Percentiles rank a stretch among this genome's conserved stretches.
Conservation (phyloP, 2,329 filamentous ascomycete genomes). For the Westerdykella ornata region DNA sequence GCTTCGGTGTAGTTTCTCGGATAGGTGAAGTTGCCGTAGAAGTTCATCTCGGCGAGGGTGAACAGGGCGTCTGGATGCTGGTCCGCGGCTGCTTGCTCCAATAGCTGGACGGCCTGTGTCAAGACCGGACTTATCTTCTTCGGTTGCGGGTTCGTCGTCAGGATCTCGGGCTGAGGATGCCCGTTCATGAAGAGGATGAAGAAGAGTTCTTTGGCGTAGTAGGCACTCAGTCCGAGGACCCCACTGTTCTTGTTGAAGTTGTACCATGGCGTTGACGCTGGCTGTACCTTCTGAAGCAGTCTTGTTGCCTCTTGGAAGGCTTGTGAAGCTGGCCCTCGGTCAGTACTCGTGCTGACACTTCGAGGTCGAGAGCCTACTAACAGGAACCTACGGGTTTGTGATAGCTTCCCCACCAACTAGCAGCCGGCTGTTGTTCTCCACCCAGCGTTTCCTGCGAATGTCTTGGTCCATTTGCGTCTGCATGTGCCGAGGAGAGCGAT, state of each 20-base stretch:
- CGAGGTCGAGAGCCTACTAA: slow-evolving; percentile 6
- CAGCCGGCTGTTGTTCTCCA: slow-evolving; percentile 4
- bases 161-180: slow-evolving; percentile 44
- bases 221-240: slow-evolving; percentile 49
- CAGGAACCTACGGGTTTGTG: slow-evolving; percentile 12
- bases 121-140: slow-evolving; percentile 48
- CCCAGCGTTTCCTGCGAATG: slow-evolving; percentile 21
- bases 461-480: slow-evolving; percentile 16
- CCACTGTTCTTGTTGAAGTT: slow-evolving; percentile 49
- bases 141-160: slow-evolving; percentile 32
- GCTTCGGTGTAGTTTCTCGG: slow-evolving; percentile 73
- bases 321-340: slow-evolving; percentile 15
- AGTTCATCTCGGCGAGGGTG: slow-evolving; percentile 88
- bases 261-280: slow-evolving; percentile 37
- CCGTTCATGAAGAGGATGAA: slow-evolving; percentile 60
- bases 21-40: slow-evolving; percentile 88
- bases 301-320: slow-evolving; percentile 36
- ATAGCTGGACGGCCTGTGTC: slow-evolving; percentile 51
- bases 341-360: slow-evolving; percentile 8
- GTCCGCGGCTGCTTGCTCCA: slow-evolving; percentile 52
- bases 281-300: slow-evolving; percentile 39
- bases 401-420: slow-evolving; percentile 10
- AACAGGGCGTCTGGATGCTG: slow-evolving; percentile 77
- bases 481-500: slow-evolving; percentile 20
- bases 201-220: slow-evolving; percentile 59